A percentile compares a stretch with the other conserved stretches of the same genome.
Conservation (phyloP, 2,329 filamentous ascomycete species). For the Zalaria obscura region DNA sequence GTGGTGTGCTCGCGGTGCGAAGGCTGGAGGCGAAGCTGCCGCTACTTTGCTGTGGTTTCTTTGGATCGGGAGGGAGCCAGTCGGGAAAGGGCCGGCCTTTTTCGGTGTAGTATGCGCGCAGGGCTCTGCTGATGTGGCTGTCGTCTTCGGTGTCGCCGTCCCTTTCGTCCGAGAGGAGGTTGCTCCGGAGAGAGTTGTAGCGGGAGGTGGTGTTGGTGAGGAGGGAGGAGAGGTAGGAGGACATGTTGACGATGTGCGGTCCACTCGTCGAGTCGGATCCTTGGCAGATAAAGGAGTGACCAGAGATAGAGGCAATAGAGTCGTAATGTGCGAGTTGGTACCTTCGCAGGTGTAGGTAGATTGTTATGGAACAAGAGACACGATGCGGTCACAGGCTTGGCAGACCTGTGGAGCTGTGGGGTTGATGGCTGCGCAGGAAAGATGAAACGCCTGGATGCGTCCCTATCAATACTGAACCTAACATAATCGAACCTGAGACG, state of each 20-base stretch:
- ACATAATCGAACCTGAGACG: too few relatives aligned
- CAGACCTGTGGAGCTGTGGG: too few relatives aligned
- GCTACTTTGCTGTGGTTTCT: constrained; percentile 40
- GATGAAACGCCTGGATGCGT: too few relatives aligned
- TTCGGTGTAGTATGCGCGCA: constrained; percentile 85
- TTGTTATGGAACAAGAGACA: too few relatives aligned
- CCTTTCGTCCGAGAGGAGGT: constrained; percentile 49
- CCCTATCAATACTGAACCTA: too few relatives aligned
- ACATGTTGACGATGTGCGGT: constrained; percentile 35
- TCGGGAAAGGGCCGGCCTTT: constrained; percentile 66
- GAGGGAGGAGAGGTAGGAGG: constrained; percentile 69
- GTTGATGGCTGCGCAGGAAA: too few relatives aligned
- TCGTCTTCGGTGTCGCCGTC: constrained; percentile 59
- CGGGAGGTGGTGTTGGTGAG: constrained; percentile 42
- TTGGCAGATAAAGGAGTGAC: too few relatives aligned
- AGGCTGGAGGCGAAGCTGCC: constrained; percentile 38
- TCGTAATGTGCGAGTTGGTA: too few relatives aligned
- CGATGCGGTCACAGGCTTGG: too few relatives aligned
- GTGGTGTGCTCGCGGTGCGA: constrained; percentile 30
- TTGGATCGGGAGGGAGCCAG: constrained; percentile 89
- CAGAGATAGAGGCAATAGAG: too few relatives aligned
- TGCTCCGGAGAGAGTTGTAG: constrained; percentile 44
- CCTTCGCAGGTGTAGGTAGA: too few relatives aligned
- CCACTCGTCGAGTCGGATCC: too few relatives aligned
- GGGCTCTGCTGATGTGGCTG: constrained; percentile 84